Base-by-base conservation (phyloP, 139 green algal genomes). In the Asterochloris sp. region DNA sequence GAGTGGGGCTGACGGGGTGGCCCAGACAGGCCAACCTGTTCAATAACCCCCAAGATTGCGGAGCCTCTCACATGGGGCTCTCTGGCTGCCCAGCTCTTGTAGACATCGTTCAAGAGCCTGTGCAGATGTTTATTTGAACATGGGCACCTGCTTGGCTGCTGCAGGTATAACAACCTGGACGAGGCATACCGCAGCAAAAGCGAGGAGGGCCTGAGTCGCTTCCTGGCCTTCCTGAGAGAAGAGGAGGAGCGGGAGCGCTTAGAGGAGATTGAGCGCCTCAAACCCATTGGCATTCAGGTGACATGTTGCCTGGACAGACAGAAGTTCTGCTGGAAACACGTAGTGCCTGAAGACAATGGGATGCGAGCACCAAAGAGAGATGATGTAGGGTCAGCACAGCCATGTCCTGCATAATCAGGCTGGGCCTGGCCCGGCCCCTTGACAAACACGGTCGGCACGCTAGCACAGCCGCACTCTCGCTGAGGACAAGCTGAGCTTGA, bases 241-340 rank as follows among this genome's bases (percentile, higher is more conserved):
- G 94, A 97, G 88, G 91, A 96, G 83, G 93, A 97, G 89, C 83
- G 93, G 0, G 90, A 95, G 84, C 79, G 88, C 62, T 86, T 93
- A 80, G 91, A 95, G 86, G 94, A 97, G 90, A 91, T 97, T 74
- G 94, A 98, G 89, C 84, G 92, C 27, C 89, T 96, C 66, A 94
- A 94, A 73, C 95, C 95, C 13, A 93, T 97, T 23, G 94, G 93
- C 26, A 91, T 91, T 8, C 76, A 91, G 80, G 87, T 92, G 79
- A 12, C 27, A 54, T 2, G 38, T 54, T 54, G 38, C 38, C 38
- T 54, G 38, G 38, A 54, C 38, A 54, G 38, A 54, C 38, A 54
- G 38, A 54, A 54, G n/a, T 54, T 2, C 38, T 6, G 38, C 38
- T 54, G 38, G 6, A 54, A 54, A 54, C 38, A 54, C 38, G 2